These are phyloP conservation scores for Schizosaccharomyces osmophilus DNA, from an alignment of 805 yeast genomes.

Conservation along the genomic window DNA sequence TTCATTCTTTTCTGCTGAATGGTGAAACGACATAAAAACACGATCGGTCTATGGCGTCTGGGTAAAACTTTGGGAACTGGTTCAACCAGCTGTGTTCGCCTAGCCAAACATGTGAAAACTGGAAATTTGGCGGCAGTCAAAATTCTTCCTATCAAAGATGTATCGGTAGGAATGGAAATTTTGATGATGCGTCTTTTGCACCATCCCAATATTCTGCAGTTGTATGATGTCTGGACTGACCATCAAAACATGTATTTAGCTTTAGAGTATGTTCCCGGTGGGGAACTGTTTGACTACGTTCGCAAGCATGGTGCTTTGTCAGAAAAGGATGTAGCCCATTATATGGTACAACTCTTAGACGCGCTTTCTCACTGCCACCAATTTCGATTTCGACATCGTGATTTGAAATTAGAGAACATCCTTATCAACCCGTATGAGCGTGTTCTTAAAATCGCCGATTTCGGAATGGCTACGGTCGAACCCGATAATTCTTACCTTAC, in stretches of 20 bases:
- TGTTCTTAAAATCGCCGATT: conserved; percentile 89
- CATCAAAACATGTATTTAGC: conserved; percentile 75
- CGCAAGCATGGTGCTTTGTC: conserved; percentile 72
- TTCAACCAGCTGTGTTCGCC: conserved; percentile 82
- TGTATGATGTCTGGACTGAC: conserved; percentile 96
- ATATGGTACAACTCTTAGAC: conserved; percentile 63
- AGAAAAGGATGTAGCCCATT: conserved; percentile 72
- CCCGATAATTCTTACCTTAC: conserved; percentile 57
- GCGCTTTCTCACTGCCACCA: conserved; percentile 72
- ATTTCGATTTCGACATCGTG: conserved; percentile 71
- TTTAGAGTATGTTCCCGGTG: conserved; percentile 88
- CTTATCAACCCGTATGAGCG: conserved; percentile 48
- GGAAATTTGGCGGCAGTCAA: conserved; percentile 90
- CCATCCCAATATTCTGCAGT: conserved; percentile 77
- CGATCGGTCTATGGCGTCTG: conserved; percentile 88
- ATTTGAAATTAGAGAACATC: conserved; percentile 50
- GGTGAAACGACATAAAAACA: conserved; percentile 21
- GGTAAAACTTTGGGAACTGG: conserved; percentile 91
- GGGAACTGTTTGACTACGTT: conserved; percentile 78
- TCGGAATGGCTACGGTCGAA: conserved; percentile 97
- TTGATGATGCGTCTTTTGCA: conserved; percentile 88
- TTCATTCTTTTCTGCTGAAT: not conserved
- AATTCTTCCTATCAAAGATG: conserved; percentile 59
- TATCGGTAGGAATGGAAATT: conserved; percentile 62
- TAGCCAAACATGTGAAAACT: conserved; percentile 65